Evolutionary conservation across 208 protist genomes (phyloP).

Genomic region (Leishmania mexicana): DNA sequence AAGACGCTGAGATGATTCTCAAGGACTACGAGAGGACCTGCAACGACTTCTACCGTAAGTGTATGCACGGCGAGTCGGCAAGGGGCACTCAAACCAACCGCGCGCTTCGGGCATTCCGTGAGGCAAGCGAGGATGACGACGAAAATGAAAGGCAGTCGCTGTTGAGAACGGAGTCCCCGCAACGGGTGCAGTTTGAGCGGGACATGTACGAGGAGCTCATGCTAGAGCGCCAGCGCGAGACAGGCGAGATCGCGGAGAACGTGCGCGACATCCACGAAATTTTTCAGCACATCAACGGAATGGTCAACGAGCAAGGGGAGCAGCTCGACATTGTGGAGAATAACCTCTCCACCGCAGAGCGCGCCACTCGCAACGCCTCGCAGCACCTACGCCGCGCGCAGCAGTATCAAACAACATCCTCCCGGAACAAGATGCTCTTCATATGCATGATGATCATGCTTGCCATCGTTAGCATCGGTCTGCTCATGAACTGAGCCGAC

Average conservation of each 20-base stretch:
- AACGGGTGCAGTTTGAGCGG: slow-evolving; percentile 67
- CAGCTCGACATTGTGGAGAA: slow-evolving; percentile 71
- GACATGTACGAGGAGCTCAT: slow-evolving; percentile 87
- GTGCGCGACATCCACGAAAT: slow-evolving; percentile 89
- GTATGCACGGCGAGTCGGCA: slow-evolving; percentile 71
- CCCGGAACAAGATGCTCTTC: slow-evolving; percentile 59
- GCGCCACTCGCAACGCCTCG: slow-evolving; percentile 66
- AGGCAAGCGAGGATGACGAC: slow-evolving; percentile 43
- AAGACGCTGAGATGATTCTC: slow-evolving; percentile 66
- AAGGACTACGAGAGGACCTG: slow-evolving; percentile 75
- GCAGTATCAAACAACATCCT: slow-evolving; percentile 60
- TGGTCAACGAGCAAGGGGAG: slow-evolving; percentile 84
- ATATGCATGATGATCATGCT: slow-evolving; percentile 65
- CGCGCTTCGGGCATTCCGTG: slow-evolving; percentile 9
- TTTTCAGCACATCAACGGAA: slow-evolving; percentile 83
- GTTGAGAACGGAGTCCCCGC: slow-evolving; percentile 30
- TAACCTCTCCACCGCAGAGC: slow-evolving; percentile 59
- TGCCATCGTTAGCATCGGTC: slow-evolving; percentile 34
- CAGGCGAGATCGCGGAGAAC: slow-evolving; percentile 83
- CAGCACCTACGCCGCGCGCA: slow-evolving; percentile 67
- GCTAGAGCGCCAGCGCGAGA: slow-evolving; percentile 77
- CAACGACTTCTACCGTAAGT: slow-evolving; percentile 85
- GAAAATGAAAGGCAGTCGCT: slow-evolving; percentile 25
- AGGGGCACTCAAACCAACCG: slow-evolving; percentile 34
- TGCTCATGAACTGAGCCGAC: slow-evolving; percentile 18